Evolutionary conservation across 345 rosid species (phyloP).

Genomic region (Eucalyptus curtisii): DNA sequence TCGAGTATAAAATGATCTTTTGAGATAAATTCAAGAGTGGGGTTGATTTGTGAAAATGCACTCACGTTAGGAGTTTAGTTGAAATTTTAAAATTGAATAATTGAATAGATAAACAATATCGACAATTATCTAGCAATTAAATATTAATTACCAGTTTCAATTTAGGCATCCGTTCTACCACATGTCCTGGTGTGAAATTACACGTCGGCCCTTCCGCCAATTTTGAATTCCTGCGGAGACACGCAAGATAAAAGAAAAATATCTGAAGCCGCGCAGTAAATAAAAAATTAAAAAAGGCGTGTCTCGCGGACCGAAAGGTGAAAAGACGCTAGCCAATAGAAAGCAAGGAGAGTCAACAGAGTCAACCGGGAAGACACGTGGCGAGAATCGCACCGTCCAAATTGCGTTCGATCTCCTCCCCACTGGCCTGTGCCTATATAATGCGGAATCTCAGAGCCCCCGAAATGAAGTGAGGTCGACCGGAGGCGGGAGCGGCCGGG

Average conservation of each 20-base stretch:
- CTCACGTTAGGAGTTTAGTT: not conserved
- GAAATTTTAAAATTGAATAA: not conserved
- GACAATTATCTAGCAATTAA: not conserved
- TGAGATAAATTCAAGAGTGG: too few species aligned
- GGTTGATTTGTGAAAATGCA: not conserved
- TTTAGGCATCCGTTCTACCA: not conserved
- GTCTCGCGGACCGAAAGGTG: not conserved
- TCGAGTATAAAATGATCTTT: too few species aligned
- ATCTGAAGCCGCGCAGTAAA: not conserved
- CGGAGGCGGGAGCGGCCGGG: not conserved
- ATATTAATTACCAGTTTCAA: not conserved
- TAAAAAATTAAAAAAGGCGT: not conserved
- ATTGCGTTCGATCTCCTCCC: not conserved
- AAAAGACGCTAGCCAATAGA: not conserved
- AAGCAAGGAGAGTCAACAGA: not conserved
- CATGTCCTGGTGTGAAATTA: not conserved
- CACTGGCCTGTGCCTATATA: not conserved
- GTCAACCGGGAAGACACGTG: not conserved
- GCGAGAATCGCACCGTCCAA: not conserved
- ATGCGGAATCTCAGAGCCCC: not conserved
- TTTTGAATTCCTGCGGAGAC: not conserved
- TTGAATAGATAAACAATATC: not conserved
- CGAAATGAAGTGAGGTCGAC: not conserved
- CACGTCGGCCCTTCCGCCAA: not conserved
- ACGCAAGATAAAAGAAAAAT: not conserved